These are phyloP conservation scores for Rhododendron mucronatum DNA, from an alignment of 148 eudicot species.

Conservation along the genomic window DNA sequence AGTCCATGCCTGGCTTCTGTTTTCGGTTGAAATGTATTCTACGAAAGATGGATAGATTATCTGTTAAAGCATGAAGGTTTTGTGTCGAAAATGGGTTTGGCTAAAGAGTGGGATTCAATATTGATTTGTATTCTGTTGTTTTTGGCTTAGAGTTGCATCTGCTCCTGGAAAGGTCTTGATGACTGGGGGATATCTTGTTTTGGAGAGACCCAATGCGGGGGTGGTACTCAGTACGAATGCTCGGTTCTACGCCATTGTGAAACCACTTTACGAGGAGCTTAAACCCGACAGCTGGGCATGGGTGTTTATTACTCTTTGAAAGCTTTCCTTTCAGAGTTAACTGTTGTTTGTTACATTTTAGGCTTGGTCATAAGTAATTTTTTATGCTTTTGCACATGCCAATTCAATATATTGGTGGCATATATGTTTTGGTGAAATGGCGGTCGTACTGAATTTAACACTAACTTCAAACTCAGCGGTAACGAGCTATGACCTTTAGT, in stretches of 20 bases:
- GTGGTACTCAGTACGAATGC: constrained; percentile 91
- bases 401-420: not conserved
- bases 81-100: not conserved
- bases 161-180: constrained; percentile 56
- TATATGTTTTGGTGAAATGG: not conserved
- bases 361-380: not conserved
- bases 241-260: constrained; percentile 81
- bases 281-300: constrained; percentile 72
- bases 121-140: constrained; percentile 3
- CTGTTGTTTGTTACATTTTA: not conserved
- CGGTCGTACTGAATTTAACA: not conserved
- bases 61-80: not conserved
- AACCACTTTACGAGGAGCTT: constrained; percentile 60
- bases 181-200: constrained; percentile 56
- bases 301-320: constrained; percentile 44
- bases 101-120: not conserved
- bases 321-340: not conserved
- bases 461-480: not conserved
- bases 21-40: not conserved
- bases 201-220: constrained; percentile 97
- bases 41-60: not conserved
- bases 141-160: constrained; percentile 66
- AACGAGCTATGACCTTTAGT: not conserved
- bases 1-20: not conserved
- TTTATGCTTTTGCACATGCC: not conserved